phyloP scores from a whole-genome alignment of 306 rosid species.

The Rosa lucieae region DNA sequence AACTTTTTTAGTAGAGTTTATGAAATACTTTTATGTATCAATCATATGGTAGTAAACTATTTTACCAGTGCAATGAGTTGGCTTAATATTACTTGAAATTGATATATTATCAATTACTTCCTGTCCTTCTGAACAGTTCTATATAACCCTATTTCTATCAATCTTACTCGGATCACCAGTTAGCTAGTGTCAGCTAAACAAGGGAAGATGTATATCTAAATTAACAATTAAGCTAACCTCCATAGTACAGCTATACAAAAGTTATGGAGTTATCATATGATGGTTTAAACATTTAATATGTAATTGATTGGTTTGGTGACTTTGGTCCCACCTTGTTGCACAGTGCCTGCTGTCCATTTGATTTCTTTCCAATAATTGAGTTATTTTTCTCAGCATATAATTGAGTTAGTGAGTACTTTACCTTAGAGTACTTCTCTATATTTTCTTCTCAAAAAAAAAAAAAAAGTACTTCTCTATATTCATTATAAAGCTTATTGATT shows the following conservation, averaged over 20 bases:
- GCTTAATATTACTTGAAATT: not conserved
- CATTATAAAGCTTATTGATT: not conserved
- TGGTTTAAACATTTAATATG: conserved; percentile 23
- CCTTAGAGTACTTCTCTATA: not conserved
- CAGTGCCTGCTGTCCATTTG: conserved; percentile 15
- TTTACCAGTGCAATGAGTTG: not conserved
- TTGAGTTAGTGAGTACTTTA: conserved; percentile 1
- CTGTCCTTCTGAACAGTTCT: not conserved
- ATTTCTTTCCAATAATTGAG: conserved; percentile 17
- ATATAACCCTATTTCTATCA: not conserved
- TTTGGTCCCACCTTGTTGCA: conserved; percentile 17
- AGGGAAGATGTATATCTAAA: not conserved
- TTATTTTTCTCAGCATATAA: conserved; percentile 15
- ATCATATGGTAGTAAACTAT: too few species aligned
- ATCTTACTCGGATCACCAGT: too few species aligned
- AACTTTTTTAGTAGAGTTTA: too few species aligned
- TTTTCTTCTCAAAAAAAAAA: not conserved
- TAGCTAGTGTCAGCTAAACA: too few species aligned
- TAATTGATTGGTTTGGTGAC: conserved; percentile 33
- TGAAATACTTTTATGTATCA: too few species aligned
- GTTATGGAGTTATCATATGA: not conserved
- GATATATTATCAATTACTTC: too few species aligned
- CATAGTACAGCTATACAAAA: not conserved
- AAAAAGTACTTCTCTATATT: not conserved
- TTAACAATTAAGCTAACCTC: not conserved